A percentile compares a stretch with the other conserved stretches of the same genome.
These are phyloP conservation scores for Yueomyces sinensis DNA, from an alignment of 805 yeast genomes.

Conservation along the genomic window DNA sequence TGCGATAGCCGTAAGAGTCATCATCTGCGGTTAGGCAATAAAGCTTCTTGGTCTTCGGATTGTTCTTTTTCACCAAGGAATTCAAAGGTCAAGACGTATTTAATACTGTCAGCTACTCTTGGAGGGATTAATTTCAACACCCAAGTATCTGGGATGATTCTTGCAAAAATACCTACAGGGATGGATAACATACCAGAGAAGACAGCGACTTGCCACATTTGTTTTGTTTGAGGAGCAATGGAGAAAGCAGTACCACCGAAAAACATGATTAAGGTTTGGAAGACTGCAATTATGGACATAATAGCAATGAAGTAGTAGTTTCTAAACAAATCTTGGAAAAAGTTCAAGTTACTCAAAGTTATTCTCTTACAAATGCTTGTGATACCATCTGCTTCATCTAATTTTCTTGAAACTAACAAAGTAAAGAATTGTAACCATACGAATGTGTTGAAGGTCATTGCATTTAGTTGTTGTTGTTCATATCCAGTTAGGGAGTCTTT, in stretches of 20 bases:
- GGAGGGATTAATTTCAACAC: conserved; percentile 54
- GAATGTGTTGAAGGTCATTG: conserved; percentile 89
- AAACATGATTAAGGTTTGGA: conserved; percentile 84
- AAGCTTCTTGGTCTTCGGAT: conserved; percentile 16
- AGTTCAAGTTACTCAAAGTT: conserved; percentile 55
- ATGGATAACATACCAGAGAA: conserved; percentile 68
- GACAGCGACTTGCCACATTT: conserved; percentile 83
- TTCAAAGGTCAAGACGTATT: conserved; percentile 15
- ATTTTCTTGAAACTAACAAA: conserved; percentile 75
- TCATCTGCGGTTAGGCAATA: conserved; percentile 5
- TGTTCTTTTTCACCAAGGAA: conserved; percentile 9
- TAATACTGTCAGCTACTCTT: conserved; percentile 9
- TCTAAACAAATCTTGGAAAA: conserved; percentile 68
- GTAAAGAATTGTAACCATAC: conserved; percentile 98
- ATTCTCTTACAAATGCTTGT: conserved; percentile 43
- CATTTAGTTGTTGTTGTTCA: conserved; percentile 48
- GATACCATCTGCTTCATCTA: conserved; percentile 76
- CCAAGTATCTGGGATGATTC: conserved; percentile 77
- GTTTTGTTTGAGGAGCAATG: conserved; percentile 63
- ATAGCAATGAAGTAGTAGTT: conserved; percentile 74
- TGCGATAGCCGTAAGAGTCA: no score
- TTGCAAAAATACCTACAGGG: conserved; percentile 64
- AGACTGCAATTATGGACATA: conserved; percentile 60
- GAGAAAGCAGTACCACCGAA: conserved; percentile 96
- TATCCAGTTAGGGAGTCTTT: conserved; percentile 23